Base-by-base conservation (phyloP, 2,329 filamentous ascomycete genomes). In the Tolypocladium guangdongense region DNA sequence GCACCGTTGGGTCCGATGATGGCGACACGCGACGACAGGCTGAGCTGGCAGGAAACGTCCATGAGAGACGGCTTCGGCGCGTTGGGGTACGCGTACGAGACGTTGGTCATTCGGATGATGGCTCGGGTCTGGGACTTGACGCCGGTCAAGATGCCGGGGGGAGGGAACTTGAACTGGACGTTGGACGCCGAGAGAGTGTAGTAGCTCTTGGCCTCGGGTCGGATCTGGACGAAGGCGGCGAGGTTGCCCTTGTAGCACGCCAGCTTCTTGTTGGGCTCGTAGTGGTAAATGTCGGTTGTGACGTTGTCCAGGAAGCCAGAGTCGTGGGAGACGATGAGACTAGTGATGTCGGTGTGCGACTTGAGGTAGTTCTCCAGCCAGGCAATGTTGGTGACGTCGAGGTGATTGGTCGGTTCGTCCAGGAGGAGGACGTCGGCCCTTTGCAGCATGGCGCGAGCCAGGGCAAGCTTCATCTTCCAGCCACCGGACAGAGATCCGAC, bases 381-480 rank as follows among this genome's bases (percentile, higher is more conserved):
- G 60, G 88, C 90, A 63, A 99, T 90, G 71, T 97, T 97, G 65
- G 84, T 84, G 63, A 97, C 91, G 69, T 99, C 93, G 68, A 99
- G 78, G 74, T 99, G 93, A 77, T 99, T 99, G 64, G 93, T 99
- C 71, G 93, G 93, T 81, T 99, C 93, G 80, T 99, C 93, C 54
- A 99, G 83, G 51, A 99, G 78, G 55, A 99, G 81, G 50, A 99
- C 91, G 68, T 99, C 93, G n/a, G 93, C 92, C 66, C 86, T 88
- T 78, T 93, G 88, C 64, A 99, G 80, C 91, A 99, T 97, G 59
- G 93, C 93, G 64, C 93, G 84, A 51, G 93, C 93, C 70, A 99
- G 74, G 60, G 93, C 93, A 57, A 99, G 77, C 83, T 99, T 99
- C 93, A 99, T 99, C 82, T 97, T 97, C 93, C 93, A 99, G 68